These are phyloP conservation scores for Blepharisma japonicum DNA, from an alignment of 73 alveolate genomes.

Conservation along the genomic window DNA sequence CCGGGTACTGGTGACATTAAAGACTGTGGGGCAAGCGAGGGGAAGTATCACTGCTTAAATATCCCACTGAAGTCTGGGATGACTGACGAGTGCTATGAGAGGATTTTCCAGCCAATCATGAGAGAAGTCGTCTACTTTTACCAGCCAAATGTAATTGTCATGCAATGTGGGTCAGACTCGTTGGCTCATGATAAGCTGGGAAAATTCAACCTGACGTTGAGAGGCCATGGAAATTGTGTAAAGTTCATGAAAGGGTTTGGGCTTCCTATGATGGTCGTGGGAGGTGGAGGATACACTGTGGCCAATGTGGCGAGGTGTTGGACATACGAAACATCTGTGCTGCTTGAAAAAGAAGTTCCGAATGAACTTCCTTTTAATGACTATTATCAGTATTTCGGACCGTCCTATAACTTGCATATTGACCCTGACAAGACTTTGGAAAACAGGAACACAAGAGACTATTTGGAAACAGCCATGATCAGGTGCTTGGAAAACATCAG, in stretches of 20 bases:
- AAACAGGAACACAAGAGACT: constrained; percentile 43
- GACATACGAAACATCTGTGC: constrained; percentile 96
- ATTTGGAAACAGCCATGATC: constrained; percentile 44
- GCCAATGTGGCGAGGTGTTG: constrained; percentile 96
- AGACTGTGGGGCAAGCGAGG: constrained; percentile 88
- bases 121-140: constrained; percentile 79
- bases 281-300: constrained; percentile 99
- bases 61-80: constrained; percentile 96
- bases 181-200: constrained; percentile 95
- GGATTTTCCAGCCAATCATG: constrained; percentile 76
- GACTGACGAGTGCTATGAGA: constrained; percentile 84
- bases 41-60: constrained; percentile 90
- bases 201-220: constrained; percentile 85
- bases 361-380: constrained; percentile 38
- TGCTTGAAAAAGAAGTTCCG: constrained; percentile 60
- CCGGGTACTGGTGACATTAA: constrained; percentile 96
- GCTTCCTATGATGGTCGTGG: constrained; percentile 92
- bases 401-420: constrained; percentile 49
- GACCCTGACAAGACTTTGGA: constrained; percentile 36
- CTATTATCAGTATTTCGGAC: constrained; percentile 55
- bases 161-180: constrained; percentile 98
- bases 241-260: constrained; percentile 83
- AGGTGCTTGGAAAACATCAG: constrained; percentile 58
- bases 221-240: constrained; percentile 97
- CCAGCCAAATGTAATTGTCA: constrained; percentile 92